Conservation (phyloP, 2,329 filamentous ascomycete species). For the Myriangium duriaei region DNA sequence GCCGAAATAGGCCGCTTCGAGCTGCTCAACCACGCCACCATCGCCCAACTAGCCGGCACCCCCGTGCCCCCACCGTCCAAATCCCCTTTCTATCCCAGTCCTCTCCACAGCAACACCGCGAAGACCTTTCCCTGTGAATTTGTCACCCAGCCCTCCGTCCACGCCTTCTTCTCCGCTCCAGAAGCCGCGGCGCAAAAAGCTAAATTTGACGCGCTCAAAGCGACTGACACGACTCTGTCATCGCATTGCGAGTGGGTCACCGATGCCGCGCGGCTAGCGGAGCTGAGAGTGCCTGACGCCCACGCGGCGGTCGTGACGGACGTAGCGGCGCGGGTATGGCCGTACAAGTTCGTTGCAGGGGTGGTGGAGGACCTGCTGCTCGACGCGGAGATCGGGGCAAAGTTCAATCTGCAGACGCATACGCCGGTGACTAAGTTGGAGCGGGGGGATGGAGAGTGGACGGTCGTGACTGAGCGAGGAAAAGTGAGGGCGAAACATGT, state of each 20-base stretch:
- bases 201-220: conserved; percentile 40
- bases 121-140: conserved; percentile 59
- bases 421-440: conserved; percentile 44
- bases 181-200: conserved; percentile 41
- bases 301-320: conserved; percentile 52
- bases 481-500: conserved; percentile 49
- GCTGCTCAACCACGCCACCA: conserved; percentile 51
- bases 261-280: conserved; percentile 33
- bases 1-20: conserved; percentile 53
- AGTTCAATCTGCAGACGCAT: conserved; percentile 62
- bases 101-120: conserved; percentile 28
- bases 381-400: conserved; percentile 17
- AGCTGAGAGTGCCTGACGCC: conserved; percentile 41
- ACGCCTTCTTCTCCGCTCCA: conserved; percentile 46
- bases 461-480: conserved; percentile 57
- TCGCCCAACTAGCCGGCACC: conserved; percentile 37
- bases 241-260: conserved; percentile 27
- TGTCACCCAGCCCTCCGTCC: conserved; percentile 49
- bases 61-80: background rate
- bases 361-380: conserved; percentile 50
- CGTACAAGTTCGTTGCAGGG: conserved; percentile 70
- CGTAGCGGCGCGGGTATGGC: conserved; percentile 60
- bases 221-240: conserved; percentile 45
- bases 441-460: conserved; percentile 35
- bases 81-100: background rate